Evolutionary conservation across 192 early-diverging fungal genomes (phyloP).

Genomic region (Rhizophlyctis rosea): DNA sequence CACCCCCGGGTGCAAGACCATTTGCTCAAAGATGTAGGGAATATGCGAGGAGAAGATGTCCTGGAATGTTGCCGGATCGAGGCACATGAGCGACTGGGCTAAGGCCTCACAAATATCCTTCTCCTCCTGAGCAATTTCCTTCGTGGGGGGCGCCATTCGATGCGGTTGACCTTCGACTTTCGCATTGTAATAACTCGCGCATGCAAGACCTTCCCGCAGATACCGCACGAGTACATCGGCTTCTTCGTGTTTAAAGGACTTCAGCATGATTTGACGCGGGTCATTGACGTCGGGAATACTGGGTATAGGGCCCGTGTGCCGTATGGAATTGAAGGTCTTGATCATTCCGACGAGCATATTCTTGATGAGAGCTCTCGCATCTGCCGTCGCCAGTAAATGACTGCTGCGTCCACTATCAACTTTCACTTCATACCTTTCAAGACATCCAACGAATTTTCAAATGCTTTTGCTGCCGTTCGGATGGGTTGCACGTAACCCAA

Average conservation of each 20-base stretch:
- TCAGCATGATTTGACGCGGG: conserved; percentile 36
- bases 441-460: conserved; percentile 61
- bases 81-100: conserved; percentile 73
- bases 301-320: conserved; percentile 65
- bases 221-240: conserved; percentile 67
- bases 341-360: conserved; percentile 88
- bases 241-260: conserved; percentile 69
- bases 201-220: conserved; percentile 73
- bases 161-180: conserved; percentile 37
- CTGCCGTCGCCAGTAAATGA: conserved; percentile 34
- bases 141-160: conserved; percentile 16
- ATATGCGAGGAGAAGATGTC: conserved; percentile 93
- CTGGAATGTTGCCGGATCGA: conserved; percentile 90
- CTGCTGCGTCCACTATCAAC: neutral
- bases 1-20: conserved; percentile 71
- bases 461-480: conserved; percentile 32
- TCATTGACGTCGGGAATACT: conserved; percentile 33
- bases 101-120: conserved; percentile 92
- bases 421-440: conserved; percentile 59
- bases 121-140: conserved; percentile 64
- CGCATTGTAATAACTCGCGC: conserved; percentile 80
- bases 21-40: conserved; percentile 78
- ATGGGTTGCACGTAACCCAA: conserved; percentile 58
- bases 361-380: conserved; percentile 85
- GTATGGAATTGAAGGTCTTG: conserved; percentile 70